Base-by-base conservation (phyloP, 768 basidiomycete species). In the Scleroderma citrinum region DNA sequence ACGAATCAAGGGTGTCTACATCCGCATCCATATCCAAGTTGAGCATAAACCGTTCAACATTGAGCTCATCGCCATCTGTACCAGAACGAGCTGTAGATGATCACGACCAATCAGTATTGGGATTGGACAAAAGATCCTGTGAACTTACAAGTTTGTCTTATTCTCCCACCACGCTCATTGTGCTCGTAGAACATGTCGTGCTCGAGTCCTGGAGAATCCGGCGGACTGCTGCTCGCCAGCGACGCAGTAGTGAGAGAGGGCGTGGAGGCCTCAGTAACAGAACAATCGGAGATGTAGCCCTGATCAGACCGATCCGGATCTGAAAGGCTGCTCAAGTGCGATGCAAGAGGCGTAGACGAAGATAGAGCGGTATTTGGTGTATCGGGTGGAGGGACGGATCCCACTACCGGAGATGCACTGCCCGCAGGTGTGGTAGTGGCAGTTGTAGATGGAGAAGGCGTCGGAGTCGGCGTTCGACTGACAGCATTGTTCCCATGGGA, bases 211-310 rank as follows among this genome's bases (percentile, higher is more conserved):
- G 52, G 52, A 12, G 54, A 53, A 3, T 36, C 45, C 5, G 54
- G 52, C 17, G 52, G 54, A 17, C 53, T 54, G 14, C 44, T 53
- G 6, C 49, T 48, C 12, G 51, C 43, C 10, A 56, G 44, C 16
- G 51, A 49, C 6, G 54, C 51, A 16, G 51, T 47, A 13, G 54
- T 50, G 14, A 56, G 52, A 5, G 54, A 56, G 3, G 54, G 54
- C 13, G 54, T 55, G 31, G 54, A 56, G 11, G 30, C 32, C 20
- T 54, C 50, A 0, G 49, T 51, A 7, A 51, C 36, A n/a, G 53
- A 50, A 35, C 45, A 45, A 36, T 50, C 49, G 13, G 48, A 49
- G 24, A 43, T 16, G 32, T 49, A 46, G 7, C 49, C 49, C 11
- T 36, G 17, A 16, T 52, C 42, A 7, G 46, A 50, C 8, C 49